phyloP scores from a whole-genome alignment of 2,329 filamentous ascomycete genomes.

The Albifimbria verrucaria region DNA sequence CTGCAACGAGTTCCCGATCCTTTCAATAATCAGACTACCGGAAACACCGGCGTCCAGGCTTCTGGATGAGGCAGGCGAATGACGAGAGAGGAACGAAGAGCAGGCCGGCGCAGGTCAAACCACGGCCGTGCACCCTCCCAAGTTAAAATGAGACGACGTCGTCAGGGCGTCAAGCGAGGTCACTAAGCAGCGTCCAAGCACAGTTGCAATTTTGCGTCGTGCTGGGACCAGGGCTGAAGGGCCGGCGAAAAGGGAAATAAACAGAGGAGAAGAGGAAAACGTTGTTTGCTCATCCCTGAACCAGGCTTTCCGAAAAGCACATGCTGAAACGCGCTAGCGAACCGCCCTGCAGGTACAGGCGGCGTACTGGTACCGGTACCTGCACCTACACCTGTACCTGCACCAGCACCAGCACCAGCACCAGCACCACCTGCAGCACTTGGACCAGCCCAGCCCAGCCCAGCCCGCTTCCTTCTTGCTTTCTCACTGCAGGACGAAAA shows the following conservation, averaged over 20 bases:
- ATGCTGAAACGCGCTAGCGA: background rate
- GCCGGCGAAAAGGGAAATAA: too few relatives aligned
- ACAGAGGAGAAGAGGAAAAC: too few relatives aligned
- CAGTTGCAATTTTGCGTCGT: background rate
- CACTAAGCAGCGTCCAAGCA: background rate
- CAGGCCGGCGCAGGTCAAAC: background rate
- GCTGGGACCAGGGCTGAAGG: background rate
- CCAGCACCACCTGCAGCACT: too few relatives aligned
- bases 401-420: too few relatives aligned
- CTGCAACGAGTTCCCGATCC: too few relatives aligned
- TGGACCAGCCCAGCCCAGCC: too few relatives aligned
- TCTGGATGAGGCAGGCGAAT: background rate
- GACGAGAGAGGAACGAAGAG: background rate
- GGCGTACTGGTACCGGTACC: background rate
- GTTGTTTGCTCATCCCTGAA: too few relatives aligned
- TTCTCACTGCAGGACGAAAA: too few relatives aligned
- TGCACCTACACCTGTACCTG: too few relatives aligned
- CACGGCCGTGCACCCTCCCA: background rate
- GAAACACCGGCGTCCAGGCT: background rate
- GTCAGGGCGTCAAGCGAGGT: background rate
- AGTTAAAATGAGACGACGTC: background rate
- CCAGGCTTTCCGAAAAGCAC: too few relatives aligned
- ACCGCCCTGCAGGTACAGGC: background rate
- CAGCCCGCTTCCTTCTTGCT: too few relatives aligned
- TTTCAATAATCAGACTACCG: too few relatives aligned